Conservation (phyloP, 768 basidiomycete species). For the Cystobasidium tubakii region DNA sequence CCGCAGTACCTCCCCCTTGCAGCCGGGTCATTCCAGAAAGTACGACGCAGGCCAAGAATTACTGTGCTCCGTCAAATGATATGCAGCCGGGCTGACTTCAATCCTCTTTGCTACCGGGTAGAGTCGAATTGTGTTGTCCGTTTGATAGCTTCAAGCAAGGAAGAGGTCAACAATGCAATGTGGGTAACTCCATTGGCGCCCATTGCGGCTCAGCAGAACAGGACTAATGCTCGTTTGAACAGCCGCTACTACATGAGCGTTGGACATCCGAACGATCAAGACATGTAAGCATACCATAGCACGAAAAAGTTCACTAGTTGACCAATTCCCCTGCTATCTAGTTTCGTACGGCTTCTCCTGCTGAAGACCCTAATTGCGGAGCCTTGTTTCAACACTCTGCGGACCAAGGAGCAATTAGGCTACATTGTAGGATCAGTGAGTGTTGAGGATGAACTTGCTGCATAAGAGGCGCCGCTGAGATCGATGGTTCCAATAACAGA, state of each 20-base stretch:
- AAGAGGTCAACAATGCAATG: constrained; percentile 23
- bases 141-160: neutral
- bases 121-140: constrained; percentile 8
- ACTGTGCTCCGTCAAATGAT: too few relatives aligned
- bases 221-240: neutral
- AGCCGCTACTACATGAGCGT: constrained; percentile 10
- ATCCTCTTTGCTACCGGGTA: neutral
- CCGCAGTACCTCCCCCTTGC: constrained; percentile 43
- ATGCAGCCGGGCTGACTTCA: neutral
- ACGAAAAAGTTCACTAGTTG: too few relatives aligned
- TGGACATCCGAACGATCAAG: constrained; percentile 1
- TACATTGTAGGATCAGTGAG: constrained; percentile 63
- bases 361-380: constrained; percentile 76
- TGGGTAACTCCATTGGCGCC: neutral
- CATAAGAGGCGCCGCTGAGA: neutral
- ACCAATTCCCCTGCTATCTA: neutral
- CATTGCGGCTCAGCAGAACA: too few relatives aligned
- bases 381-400: constrained; percentile 78
- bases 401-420: constrained; percentile 88
- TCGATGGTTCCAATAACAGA: neutral
- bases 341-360: constrained; percentile 55
- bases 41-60: too few relatives aligned
- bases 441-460: neutral
- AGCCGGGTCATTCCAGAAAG: constrained; percentile 59
- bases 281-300: neutral